Conservation (phyloP, 371 early-diverging fungal species). For the Capillidium rhysosporum region DNA sequence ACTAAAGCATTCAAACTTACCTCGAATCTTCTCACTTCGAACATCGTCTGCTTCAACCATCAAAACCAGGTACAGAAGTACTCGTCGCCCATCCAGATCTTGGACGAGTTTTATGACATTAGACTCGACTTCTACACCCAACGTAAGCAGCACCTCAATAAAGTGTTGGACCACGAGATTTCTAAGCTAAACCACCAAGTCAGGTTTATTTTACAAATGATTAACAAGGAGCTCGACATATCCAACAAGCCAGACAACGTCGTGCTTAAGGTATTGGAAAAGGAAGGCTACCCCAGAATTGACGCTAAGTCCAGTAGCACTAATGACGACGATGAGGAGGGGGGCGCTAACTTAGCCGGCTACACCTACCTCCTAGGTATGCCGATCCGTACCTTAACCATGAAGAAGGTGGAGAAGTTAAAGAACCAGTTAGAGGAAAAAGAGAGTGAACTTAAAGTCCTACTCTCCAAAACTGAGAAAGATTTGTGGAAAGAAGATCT, state of each 20-base stretch:
- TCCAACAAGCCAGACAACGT: slow-evolving; percentile 72
- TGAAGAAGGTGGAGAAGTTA: slow-evolving; percentile 74
- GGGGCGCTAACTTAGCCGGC: slow-evolving; percentile 20
- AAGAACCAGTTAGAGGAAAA: slow-evolving; percentile 48
- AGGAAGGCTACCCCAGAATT: slow-evolving; percentile 44
- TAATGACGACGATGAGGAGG: slow-evolving; percentile 21
- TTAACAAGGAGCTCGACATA: slow-evolving; percentile 61
- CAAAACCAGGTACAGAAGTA: slow-evolving; percentile 84
- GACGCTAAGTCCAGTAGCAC: slow-evolving; percentile 20
- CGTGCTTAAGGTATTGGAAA: slow-evolving; percentile 56
- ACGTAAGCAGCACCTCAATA: slow-evolving; percentile 75
- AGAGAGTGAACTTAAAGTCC: slow-evolving; percentile 39
- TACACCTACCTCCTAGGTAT: slow-evolving; percentile 92
- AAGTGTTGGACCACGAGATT: slow-evolving; percentile 50
- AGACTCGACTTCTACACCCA: slow-evolving; percentile 73
- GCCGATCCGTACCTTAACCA: slow-evolving; percentile 84
- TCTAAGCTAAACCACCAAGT: slow-evolving; percentile 75
- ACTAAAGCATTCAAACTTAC: slow-evolving; percentile 70
- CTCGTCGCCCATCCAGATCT: slow-evolving; percentile 53
- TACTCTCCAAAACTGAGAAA: slow-evolving; percentile 45
- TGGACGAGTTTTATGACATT: slow-evolving; percentile 83
- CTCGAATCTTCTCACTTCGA: slow-evolving; percentile 50
- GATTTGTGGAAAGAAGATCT: slow-evolving; percentile 90
- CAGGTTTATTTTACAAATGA: slow-evolving; percentile 86
- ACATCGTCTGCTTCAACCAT: slow-evolving; percentile 96